Evolutionary conservation across 2,329 filamentous ascomycete species (phyloP).

Genomic region (Colletotrichum magnum): DNA sequence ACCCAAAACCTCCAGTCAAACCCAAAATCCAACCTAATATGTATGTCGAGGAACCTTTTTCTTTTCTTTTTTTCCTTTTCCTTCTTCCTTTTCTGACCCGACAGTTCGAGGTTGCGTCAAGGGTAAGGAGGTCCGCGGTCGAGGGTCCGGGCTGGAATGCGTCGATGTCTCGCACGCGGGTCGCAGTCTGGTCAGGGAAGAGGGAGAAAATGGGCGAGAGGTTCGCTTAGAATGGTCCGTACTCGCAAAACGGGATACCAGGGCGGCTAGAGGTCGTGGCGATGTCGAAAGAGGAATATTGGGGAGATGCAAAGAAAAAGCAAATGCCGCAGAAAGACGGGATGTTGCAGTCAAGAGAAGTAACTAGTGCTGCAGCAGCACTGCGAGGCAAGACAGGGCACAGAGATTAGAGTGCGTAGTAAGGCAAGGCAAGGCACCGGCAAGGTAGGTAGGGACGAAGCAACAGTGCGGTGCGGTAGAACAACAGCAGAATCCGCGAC

Average conservation of each 20-base stretch:
- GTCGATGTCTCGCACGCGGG: conserved; percentile 26
- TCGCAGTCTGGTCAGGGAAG: background rate
- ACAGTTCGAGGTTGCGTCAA: conserved; percentile 19
- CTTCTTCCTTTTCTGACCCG: background rate
- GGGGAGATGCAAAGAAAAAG: conserved; percentile 34
- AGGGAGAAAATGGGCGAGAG: conserved; percentile 5
- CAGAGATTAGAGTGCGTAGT: background rate
- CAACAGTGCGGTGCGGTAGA: conserved; percentile 13
- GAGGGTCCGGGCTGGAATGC: conserved; percentile 27
- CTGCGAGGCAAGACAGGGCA: background rate
- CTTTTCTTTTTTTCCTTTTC: conserved; percentile 2
- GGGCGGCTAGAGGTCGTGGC: conserved; percentile 28
- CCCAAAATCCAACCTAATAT: conserved; percentile 33
- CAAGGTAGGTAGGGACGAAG: conserved; percentile 10
- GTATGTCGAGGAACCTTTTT: conserved; percentile 32
- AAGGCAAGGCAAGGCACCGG: background rate
- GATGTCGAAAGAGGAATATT: conserved; percentile 18
- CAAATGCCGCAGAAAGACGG: conserved; percentile 35
- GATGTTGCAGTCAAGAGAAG: conserved; percentile 18
- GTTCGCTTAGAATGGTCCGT: conserved; percentile 23
- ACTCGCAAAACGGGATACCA: conserved; percentile 32
- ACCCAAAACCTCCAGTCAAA: conserved; percentile 27
- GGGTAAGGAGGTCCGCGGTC: conserved; percentile 14
- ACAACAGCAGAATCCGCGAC: conserved; percentile 47
- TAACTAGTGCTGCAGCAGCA: background rate